Evolutionary conservation across 139 green algal species (phyloP), one percentile per base, ranked within the genome.

Genomic region (Chlorella sp.): DNA sequence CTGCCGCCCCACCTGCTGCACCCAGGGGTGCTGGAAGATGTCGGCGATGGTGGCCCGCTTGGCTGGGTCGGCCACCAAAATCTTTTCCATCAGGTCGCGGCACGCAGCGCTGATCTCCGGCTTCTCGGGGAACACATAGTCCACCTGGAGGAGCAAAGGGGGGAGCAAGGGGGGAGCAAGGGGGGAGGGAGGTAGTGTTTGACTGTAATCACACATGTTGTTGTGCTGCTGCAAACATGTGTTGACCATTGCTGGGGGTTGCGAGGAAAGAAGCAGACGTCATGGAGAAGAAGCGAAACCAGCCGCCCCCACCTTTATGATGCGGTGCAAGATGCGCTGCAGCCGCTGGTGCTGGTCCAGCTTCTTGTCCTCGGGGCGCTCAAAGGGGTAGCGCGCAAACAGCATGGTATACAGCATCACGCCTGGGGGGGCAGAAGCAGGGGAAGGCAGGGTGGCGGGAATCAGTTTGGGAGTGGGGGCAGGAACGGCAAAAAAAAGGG

Each of bases 401-500:
- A 98, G 91, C 96, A 98, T 98, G n/a, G 96, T 95, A 91, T 97
- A 98, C 34, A 98, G 94, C 87, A 95, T 96, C 40, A 98, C 96
- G 28, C 94, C 94, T 24, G 90, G 61, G 22, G 81, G 26, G 40
- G 78, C 32, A 16, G 36, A 34, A 81, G 75, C 34, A 11, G 9
- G 36, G n/a, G 36, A 32, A 9, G n/a, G 21, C 11, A 14, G 24
- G 64, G 22, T 73, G 64, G 64, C 5, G 21, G 64, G 7, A 26
- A 14, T 30, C 16, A 77, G 21, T 71, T 68, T 68, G 60, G 14
- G 60, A 68, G 60, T 68, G 60, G 14, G 60, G 18, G 18, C 15
- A 68, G 15, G 60, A 14, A 68, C 60, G 15, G 60, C 60, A 18
- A 14, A 68, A 68, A 68, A 68, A 68, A 68, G 60, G 15, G 14